These are phyloP conservation scores for Candida wancherniae DNA, from an alignment of 805 yeast genomes.

Conservation along the genomic window DNA sequence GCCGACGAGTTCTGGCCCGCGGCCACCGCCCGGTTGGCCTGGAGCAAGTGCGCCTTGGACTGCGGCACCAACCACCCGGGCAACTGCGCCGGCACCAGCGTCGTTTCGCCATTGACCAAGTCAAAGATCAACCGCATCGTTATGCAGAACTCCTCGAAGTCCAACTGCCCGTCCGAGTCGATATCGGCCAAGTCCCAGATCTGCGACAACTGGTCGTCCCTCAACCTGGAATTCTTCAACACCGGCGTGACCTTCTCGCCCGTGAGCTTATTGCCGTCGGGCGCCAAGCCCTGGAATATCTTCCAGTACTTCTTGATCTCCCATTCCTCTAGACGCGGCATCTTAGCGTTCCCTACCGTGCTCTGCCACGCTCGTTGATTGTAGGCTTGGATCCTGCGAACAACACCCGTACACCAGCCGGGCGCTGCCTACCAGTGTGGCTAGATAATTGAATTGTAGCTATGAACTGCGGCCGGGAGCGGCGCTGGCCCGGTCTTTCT, in stretches of 20 bases:
- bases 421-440: too few species aligned
- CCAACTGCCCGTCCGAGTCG: slow-evolving; percentile 45
- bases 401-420: too few species aligned
- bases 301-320: slow-evolving; percentile 98
- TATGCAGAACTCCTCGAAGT: slow-evolving; percentile 96
- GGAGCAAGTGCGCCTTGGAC: slow-evolving; percentile 76
- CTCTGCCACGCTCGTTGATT: too few species aligned
- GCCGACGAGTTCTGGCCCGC: slow-evolving; percentile 25
- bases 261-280: slow-evolving; percentile 69
- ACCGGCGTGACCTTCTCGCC: slow-evolving; percentile 86
- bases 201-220: slow-evolving; percentile 66
- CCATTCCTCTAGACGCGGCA: slow-evolving; percentile 84
- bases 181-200: slow-evolving; percentile 71
- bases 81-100: slow-evolving; percentile 60
- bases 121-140: slow-evolving; percentile 96
- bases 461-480: too few species aligned
- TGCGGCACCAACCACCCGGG: slow-evolving; percentile 95
- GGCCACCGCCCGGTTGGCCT: slow-evolving; percentile 69
- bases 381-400: too few species aligned
- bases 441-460: too few species aligned
- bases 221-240: slow-evolving; percentile 53
- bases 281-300: slow-evolving; percentile 85
- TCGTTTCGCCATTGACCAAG: slow-evolving; percentile 63
- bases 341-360: too few species aligned
- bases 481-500: too few species aligned